These are phyloP conservation scores for Mycocentrospora acerina DNA, from an alignment of 2,329 filamentous ascomycete species.

Conservation along the genomic window DNA sequence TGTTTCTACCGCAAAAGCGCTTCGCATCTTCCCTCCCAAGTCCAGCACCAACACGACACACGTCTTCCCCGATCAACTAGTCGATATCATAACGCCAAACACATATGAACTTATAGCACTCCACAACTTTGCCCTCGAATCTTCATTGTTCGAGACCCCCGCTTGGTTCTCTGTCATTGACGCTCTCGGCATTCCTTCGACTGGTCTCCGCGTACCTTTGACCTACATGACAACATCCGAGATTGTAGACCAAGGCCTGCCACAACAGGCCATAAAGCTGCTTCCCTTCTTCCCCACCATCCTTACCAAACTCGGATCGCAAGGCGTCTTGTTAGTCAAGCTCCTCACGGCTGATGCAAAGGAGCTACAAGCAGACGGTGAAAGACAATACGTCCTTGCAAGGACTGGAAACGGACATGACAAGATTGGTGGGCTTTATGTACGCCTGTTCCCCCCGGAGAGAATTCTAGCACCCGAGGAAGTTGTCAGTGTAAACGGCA, in stretches of 20 bases:
- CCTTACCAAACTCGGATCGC: constrained; percentile 76
- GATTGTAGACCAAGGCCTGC: constrained; percentile 77
- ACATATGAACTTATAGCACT: constrained; percentile 77
- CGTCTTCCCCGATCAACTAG: constrained; percentile 62
- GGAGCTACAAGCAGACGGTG: constrained; percentile 62
- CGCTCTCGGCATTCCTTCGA: constrained; percentile 70
- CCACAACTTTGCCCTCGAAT: constrained; percentile 67
- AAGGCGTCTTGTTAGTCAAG: constrained; percentile 74
- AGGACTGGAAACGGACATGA: constrained; percentile 54
- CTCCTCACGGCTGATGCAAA: constrained; percentile 69
- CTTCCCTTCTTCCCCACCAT: constrained; percentile 86
- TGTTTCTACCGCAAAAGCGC: constrained; percentile 79
- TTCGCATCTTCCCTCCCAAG: constrained; percentile 61
- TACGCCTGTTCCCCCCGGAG: constrained; percentile 68
- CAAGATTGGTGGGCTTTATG: constrained; percentile 74
- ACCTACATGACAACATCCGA: constrained; percentile 64
- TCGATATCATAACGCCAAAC: constrained; percentile 82
- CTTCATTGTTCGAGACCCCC: constrained; percentile 67
- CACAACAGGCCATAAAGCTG: constrained; percentile 79
- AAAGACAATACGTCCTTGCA: constrained; percentile 70
- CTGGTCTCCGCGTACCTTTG: constrained; percentile 70
- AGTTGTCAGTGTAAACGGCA: constrained; percentile 88
- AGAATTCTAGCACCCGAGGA: constrained; percentile 63
- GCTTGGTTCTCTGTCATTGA: constrained; percentile 83
- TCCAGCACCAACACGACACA: constrained; percentile 63